These are phyloP conservation scores for Penicillium malachiteum DNA, from an alignment of 495 filamentous ascomycete species.

Conservation along the genomic window DNA sequence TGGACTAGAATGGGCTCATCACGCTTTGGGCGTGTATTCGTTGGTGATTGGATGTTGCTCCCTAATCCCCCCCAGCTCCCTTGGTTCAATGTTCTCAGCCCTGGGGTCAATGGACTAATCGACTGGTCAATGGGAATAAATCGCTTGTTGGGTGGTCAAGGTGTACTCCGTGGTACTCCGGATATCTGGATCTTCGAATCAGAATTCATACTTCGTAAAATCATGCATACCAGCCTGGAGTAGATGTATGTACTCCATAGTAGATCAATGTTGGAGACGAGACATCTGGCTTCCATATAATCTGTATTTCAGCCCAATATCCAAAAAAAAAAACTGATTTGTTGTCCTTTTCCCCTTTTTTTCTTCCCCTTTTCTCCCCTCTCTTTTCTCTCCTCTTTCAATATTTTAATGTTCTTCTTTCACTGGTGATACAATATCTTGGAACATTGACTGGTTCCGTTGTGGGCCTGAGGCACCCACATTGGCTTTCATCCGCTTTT, in stretches of 20 bases:
- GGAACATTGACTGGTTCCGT: too few species aligned
- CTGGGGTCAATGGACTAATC: neutral
- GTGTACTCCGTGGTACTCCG: too few species aligned
- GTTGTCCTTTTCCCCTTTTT: neutral
- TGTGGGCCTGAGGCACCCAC: slow-evolving; percentile 11
- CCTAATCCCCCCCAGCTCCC: neutral
- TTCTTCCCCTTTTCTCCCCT: neutral
- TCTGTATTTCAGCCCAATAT: neutral
- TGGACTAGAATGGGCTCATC: slow-evolving; percentile 6
- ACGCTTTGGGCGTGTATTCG: slow-evolving; percentile 1
- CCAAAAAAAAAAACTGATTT: neutral
- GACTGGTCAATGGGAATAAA: too few species aligned
- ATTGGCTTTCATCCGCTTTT: slow-evolving; percentile 23
- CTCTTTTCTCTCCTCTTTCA: neutral
- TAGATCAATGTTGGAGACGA: too few species aligned
- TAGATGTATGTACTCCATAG: too few species aligned
- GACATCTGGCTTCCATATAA: too few species aligned
- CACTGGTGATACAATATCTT: too few species aligned
- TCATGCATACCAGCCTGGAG: too few species aligned
- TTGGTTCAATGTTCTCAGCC: neutral
- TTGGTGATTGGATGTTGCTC: slow-evolving; percentile 3
- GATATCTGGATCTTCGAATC: too few species aligned
- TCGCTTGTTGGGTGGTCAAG: too few species aligned
- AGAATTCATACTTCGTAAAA: too few species aligned
- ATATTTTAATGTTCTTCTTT: too few species aligned